Evolutionary conservation across 2,329 filamentous ascomycete species (phyloP).

Genomic region (Graphium sp.): DNA sequence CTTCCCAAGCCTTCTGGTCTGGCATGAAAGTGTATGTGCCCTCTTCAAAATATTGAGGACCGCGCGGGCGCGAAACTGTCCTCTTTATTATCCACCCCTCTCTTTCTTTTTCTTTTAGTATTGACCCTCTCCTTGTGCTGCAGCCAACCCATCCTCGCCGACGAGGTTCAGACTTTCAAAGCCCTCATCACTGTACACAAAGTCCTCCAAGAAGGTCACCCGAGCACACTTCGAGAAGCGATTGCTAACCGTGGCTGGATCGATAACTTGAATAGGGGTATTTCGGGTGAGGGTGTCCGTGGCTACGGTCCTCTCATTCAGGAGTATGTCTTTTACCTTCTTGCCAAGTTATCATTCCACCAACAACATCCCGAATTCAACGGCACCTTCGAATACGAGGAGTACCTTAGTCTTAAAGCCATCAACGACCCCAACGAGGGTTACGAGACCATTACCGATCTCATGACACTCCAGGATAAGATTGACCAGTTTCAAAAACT

Average conservation of each 20-base stretch:
- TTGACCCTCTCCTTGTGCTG: neutral
- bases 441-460: constrained; percentile 87
- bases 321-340: constrained; percentile 91
- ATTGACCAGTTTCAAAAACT: constrained; percentile 98
- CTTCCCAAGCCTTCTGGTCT: constrained; percentile 85
- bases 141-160: constrained; percentile 92
- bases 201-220: constrained; percentile 91
- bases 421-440: constrained; percentile 99
- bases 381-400: constrained; percentile 95
- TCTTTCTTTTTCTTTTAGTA: neutral
- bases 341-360: constrained; percentile 93
- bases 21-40: constrained; percentile 96
- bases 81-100: too few species aligned
- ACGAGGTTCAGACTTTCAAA: constrained; percentile 98
- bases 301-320: constrained; percentile 86
- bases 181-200: constrained; percentile 95
- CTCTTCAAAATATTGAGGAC: too few species aligned
- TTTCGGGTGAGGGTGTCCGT: constrained; percentile 68
- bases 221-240: constrained; percentile 71
- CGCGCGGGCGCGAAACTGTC: neutral
- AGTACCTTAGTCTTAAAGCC: constrained; percentile 93
- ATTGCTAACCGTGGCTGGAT: constrained; percentile 83
- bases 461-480: constrained; percentile 94
- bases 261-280: constrained; percentile 74
- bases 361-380: constrained; percentile 96